These are phyloP conservation scores for Taphrina betulina DNA, from an alignment of 1,139 yeast species.

Conservation along the genomic window DNA sequence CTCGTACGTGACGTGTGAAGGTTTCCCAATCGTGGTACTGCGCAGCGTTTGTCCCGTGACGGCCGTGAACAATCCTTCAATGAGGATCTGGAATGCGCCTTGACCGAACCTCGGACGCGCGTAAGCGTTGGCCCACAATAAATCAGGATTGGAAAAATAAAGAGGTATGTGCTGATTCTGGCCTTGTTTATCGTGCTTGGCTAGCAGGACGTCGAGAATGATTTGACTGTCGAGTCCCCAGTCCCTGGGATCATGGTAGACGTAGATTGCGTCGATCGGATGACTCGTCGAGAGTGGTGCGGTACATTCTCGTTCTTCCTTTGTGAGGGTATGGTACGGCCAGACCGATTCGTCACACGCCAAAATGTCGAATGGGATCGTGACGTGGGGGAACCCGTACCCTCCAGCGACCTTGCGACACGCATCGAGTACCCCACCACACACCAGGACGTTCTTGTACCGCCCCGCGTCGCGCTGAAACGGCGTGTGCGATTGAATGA, in stretches of 20 bases:
- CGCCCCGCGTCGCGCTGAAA: slow-evolving; percentile 71
- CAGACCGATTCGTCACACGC: slow-evolving; percentile 59
- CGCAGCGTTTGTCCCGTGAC: slow-evolving; percentile 63
- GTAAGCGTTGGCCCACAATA: slow-evolving; percentile 85
- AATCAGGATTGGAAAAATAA: slow-evolving; percentile 83
- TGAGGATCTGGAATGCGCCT: slow-evolving; percentile 52
- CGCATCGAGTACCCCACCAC: slow-evolving; percentile 66
- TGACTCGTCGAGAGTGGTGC: slow-evolving; percentile 42
- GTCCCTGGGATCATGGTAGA: slow-evolving; percentile 89
- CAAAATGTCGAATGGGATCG: slow-evolving; percentile 73
- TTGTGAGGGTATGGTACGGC: slow-evolving; percentile 65
- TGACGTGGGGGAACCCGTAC: slow-evolving; percentile 71
- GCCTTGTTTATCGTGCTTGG: slow-evolving; percentile 58
- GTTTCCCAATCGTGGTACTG: slow-evolving; percentile 79
- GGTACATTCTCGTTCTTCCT: slow-evolving; percentile 54
- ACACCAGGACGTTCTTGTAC: slow-evolving; percentile 65
- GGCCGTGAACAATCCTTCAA: slow-evolving; percentile 63
- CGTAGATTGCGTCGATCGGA: slow-evolving; percentile 76
- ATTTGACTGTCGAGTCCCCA: slow-evolving; percentile 86
- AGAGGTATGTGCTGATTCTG: slow-evolving; percentile 71
- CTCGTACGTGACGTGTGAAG: slow-evolving; percentile 58
- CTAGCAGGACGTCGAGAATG: slow-evolving; percentile 69
- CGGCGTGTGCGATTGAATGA: slow-evolving; percentile 87
- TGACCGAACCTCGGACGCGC: slow-evolving; percentile 77
- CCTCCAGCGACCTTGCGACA: slow-evolving; percentile 37